These are phyloP conservation scores for Nidula microcarpa DNA, from an alignment of 768 basidiomycete species.

Conservation along the genomic window DNA sequence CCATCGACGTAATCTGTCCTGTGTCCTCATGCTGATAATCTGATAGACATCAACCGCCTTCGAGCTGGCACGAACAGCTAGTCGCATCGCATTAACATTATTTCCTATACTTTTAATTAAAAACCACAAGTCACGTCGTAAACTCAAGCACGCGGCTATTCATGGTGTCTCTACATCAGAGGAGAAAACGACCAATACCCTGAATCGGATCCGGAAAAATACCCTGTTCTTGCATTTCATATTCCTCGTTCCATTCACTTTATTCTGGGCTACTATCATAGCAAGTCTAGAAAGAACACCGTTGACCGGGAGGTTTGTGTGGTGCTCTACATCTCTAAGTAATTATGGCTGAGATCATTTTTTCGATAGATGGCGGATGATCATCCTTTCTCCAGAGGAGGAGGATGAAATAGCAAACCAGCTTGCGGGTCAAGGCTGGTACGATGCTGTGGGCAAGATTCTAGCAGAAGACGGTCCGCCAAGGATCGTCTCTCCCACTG, in stretches of 20 bases:
- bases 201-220: slow-evolving; percentile 45
- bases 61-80: slow-evolving; percentile 65
- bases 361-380: slow-evolving; percentile 72
- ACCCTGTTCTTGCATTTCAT: slow-evolving; percentile 52
- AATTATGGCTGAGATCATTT: not conserved
- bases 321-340: no score
- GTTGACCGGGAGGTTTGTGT: slow-evolving; percentile 75
- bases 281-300: slow-evolving; percentile 78
- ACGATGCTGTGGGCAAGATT: slow-evolving; percentile 75
- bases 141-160: slow-evolving; percentile 47
- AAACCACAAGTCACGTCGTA: slow-evolving; percentile 47
- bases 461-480: slow-evolving; percentile 63
- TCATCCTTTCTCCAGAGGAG: slow-evolving; percentile 88
- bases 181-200: slow-evolving; percentile 44
- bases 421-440: slow-evolving; percentile 85
- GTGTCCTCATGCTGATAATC: not conserved
- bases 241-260: slow-evolving; percentile 52
- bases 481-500: slow-evolving; percentile 61
- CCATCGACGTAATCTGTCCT: not conserved
- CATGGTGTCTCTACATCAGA: slow-evolving; percentile 50
- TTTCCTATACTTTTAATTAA: slow-evolving; percentile 65
- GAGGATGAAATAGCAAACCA: slow-evolving; percentile 86
- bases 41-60: slow-evolving; percentile 69
- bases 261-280: slow-evolving; percentile 68
- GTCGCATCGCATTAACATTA: slow-evolving; percentile 71